Base-by-base conservation (phyloP, 2,329 filamentous ascomycete genomes). In the Hypoxylon sp. region DNA sequence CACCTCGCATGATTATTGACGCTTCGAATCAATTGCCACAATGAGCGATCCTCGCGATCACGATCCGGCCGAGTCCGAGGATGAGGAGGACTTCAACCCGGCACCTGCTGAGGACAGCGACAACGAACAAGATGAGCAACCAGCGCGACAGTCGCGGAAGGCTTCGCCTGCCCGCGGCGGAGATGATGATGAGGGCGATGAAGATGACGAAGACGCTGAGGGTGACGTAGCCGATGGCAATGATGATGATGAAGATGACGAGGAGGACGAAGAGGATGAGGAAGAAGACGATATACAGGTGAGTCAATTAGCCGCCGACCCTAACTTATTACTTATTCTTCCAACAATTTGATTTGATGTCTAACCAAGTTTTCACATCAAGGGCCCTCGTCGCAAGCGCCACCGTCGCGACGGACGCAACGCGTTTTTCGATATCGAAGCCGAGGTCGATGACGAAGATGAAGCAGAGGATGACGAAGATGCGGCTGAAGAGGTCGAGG, bases 381-480 rank as follows among this genome's bases (percentile, higher is more conserved):
- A 84, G 81, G 76, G 79, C 50, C 81, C 90, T 67, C 89, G 90
- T 48, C 83, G 88, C 64, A 97, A 97, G 73, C 89, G 92, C 50
- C n/a, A n/a, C n/a, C 87, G 86, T 70, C 84, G 84, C 69, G 85
- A 89, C 60, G 82, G 82, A 59, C 84, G 90, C 58, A 90, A 90
- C 63, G 87, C 88, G 66, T 97, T 97, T 83, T 86, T 99, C 75
- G 94, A 99, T 84, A 90, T 93, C 67, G 94, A 99, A 79, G 94
- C 94, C 70, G 94, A 97, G 75, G 94, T 99, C 63, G 94, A 97
- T 67, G 94, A 96, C 59, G 91, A 96, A 64, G 91, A 96, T 63
- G 89, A 91, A 61, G 87, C 83, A 61, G 89, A 90, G 55, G 91
- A 96, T 59, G 91, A 95, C 41, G 93, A 97, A 63, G 91, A 95